Evolutionary conservation across 176 grass and related monocot genomes (phyloP).

Genomic region (Dactylis glomerata): DNA sequence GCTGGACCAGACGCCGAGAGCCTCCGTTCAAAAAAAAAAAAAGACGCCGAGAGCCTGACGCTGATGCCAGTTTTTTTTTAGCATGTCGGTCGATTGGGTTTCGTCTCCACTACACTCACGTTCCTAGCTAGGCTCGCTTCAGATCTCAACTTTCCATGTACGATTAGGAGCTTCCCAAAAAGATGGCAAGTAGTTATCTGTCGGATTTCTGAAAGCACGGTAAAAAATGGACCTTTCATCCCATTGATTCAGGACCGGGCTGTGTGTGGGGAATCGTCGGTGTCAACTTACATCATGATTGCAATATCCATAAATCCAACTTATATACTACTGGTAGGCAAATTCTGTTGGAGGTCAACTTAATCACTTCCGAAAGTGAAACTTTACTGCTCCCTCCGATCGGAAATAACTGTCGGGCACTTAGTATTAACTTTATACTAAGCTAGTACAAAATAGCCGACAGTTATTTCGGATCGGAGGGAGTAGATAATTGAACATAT

Average conservation of each 20-base stretch:
- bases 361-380: no score
- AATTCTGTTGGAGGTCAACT: no score
- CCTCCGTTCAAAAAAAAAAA: no score
- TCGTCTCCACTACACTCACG: neutral
- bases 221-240: neutral
- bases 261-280: neutral
- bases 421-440: no score
- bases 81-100: neutral
- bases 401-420: no score
- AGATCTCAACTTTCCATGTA: neutral
- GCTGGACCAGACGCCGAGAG: constrained; percentile 12
- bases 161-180: neutral
- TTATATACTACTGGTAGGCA: neutral
- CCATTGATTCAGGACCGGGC: neutral
- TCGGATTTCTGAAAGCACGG: neutral
- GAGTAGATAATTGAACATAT: no score
- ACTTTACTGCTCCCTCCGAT: no score
- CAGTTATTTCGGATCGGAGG: no score
- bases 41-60: constrained; percentile 30
- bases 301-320: neutral
- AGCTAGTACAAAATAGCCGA: no score
- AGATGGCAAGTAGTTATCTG: neutral
- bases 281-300: neutral
- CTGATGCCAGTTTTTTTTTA: constrained; percentile 1
- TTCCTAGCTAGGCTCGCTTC: no score